Evolutionary conservation across 148 eudicot species (phyloP).

Genomic region (Cornus suecica): DNA sequence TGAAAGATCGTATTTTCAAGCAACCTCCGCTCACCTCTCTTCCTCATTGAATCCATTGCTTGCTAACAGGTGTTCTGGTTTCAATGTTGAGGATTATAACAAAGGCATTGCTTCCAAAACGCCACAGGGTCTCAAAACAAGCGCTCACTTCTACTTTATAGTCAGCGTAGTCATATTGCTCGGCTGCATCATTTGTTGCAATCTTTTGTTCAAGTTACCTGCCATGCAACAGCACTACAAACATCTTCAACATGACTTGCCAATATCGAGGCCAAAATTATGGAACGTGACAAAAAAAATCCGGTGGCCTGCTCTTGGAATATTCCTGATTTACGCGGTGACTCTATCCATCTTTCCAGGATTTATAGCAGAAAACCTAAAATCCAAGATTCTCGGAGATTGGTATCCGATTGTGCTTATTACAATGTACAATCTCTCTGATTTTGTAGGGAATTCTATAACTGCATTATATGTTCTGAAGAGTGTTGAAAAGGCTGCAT

Average conservation of each 20-base stretch:
- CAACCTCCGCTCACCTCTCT: too few species aligned
- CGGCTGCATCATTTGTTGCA: constrained; percentile 60
- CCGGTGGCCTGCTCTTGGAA: constrained; percentile 54
- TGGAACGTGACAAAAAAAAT: constrained; percentile 44
- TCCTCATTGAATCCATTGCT: too few species aligned
- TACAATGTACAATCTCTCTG: constrained; percentile 57
- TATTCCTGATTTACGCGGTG: constrained; percentile 55
- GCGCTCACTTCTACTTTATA: constrained; percentile 68
- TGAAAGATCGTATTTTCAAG: too few species aligned
- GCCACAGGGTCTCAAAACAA: constrained; percentile 55
- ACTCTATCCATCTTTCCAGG: constrained; percentile 91
- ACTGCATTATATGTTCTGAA: constrained; percentile 49
- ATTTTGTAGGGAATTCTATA: constrained; percentile 63
- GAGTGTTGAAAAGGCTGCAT: constrained; percentile 48
- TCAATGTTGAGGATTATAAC: constrained; percentile 68
- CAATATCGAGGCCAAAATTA: constrained; percentile 29
- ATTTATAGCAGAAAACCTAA: constrained; percentile 60
- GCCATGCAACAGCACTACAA: constrained; percentile 60
- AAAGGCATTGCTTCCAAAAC: constrained; percentile 72
- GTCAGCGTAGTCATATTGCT: constrained; percentile 48
- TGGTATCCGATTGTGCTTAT: constrained; percentile 82
- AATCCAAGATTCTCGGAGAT: constrained; percentile 50
- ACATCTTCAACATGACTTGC: constrained; percentile 19
- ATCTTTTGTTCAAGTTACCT: constrained; percentile 51
- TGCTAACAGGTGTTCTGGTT: constrained; percentile 60